Evolutionary conservation across 73 alveolate genomes (phyloP), one percentile per base, ranked within the genome.

Genomic region (Durusdinium trenchii): DNA sequence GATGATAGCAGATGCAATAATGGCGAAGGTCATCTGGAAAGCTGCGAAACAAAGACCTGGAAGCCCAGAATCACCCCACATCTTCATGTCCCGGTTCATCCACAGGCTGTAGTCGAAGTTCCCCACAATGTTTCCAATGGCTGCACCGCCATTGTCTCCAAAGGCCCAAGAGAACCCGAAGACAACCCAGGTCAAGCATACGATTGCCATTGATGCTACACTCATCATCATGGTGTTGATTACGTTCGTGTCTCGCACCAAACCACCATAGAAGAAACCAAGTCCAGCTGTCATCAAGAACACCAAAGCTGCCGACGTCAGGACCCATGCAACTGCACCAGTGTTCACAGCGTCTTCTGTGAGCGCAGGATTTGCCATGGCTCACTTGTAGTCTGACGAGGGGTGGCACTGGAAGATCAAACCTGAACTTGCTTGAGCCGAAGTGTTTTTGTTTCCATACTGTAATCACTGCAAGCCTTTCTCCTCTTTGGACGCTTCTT

Each of bases 221-320:
- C 86, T 64, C 96, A 89, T 89, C 96, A 89, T 89, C 96, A 89
- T 89, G 86, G 96, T 89, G 86, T 89, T 89, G 86, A 89, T 89
- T 69, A 89, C 67, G 96, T 89, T 89, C 47, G 96, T 89, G 96
- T 89, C 96, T 4, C 96, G 67, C 35, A 89, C 96, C 86, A 89
- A 52, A 42, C 96, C 96, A 7, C 96, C 96, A 26, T 89, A 89
- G 71, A 89, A 89, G 73, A 89, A 89, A 32, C 96, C 86, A 23
- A 89, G 94, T 78, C 94, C 94, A 16, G 94, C 94, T 20, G 86
- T 89, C 96, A 89, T 89, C 96, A 89, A 48, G 69, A 64, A 89
- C 50, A 89, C 96, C 38, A 89, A 46, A 32, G 96, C 96, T 2
- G 96, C 64, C 36, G 96, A 89, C 57, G 96, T 89, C 96, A 89